phyloP scores from a whole-genome alignment of 345 rosid species.

The Gossypium ekmanianum region DNA sequence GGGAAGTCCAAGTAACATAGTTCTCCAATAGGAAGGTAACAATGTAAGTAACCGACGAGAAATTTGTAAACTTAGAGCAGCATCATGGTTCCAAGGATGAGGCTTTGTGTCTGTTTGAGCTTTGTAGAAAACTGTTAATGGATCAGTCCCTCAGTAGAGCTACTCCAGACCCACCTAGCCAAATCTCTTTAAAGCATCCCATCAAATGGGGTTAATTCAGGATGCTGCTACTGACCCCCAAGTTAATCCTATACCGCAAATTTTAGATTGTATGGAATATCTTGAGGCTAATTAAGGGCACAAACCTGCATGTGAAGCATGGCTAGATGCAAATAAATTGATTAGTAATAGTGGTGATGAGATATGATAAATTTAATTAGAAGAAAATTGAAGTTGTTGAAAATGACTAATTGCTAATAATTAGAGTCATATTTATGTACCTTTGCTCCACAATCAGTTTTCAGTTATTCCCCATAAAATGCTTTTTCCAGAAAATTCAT shows the following conservation, averaged over 20 bases:
- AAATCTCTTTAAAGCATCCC: neutral
- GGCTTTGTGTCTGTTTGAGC: neutral
- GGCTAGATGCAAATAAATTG: neutral
- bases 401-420: neutral
- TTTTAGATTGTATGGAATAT: neutral
- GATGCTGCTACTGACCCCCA: neutral
- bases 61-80: neutral
- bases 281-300: neutral
- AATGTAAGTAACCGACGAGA: neutral
- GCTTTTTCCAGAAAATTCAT: neutral
- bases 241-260: neutral
- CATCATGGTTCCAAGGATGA: neutral
- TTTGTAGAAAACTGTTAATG: neutral
- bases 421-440: neutral
- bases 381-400: neutral
- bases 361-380: neutral
- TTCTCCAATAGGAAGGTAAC: neutral
- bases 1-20: neutral
- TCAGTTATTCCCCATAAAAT: neutral
- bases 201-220: neutral
- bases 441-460: neutral
- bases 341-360: neutral
- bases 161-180: neutral
- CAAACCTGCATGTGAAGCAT: neutral
- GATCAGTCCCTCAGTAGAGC: neutral